Evolutionary conservation across 441 rosid genomes (phyloP).

Genomic region (Pelargonium citronellum): DNA sequence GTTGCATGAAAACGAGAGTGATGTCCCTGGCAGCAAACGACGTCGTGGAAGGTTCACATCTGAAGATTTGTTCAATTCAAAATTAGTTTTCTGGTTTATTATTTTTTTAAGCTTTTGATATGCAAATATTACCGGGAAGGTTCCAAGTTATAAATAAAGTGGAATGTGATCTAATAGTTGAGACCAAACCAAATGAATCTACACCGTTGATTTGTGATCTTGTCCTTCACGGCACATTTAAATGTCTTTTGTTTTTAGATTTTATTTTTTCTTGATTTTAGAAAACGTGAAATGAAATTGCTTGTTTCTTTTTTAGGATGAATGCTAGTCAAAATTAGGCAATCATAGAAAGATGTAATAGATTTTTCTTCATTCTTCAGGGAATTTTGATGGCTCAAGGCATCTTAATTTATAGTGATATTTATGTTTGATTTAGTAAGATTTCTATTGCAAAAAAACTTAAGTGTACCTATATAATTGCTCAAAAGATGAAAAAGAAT

Average conservation of each 20-base stretch:
- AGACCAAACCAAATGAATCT: constrained; percentile 12
- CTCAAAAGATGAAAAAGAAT: too few species aligned
- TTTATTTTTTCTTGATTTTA: too few species aligned
- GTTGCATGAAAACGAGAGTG: constrained; percentile 17
- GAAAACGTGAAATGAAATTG: neutral
- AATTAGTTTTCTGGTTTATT: neutral
- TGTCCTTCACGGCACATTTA: constrained; percentile 14
- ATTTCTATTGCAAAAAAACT: too few species aligned
- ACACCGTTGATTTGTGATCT: constrained; percentile 26
- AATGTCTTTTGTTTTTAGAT: too few species aligned
- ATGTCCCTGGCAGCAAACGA: constrained; percentile 17
- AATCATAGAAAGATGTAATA: constrained; percentile 27
- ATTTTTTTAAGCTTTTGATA: too few species aligned
- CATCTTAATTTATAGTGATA: neutral
- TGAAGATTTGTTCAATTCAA: too few species aligned
- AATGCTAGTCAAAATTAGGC: constrained; percentile 33
- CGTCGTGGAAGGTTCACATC: constrained; percentile 18
- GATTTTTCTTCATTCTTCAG: constrained; percentile 24
- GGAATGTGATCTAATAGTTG: too few species aligned
- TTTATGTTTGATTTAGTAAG: too few species aligned
- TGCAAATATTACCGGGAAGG: constrained; percentile 21
- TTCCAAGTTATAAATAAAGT: constrained; percentile 10
- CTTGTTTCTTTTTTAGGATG: constrained; percentile 14
- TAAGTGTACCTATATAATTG: too few species aligned
- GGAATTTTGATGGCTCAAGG: constrained; percentile 28